These are phyloP conservation scores for Boletellus ananas DNA, from an alignment of 768 basidiomycete species.

Conservation along the genomic window DNA sequence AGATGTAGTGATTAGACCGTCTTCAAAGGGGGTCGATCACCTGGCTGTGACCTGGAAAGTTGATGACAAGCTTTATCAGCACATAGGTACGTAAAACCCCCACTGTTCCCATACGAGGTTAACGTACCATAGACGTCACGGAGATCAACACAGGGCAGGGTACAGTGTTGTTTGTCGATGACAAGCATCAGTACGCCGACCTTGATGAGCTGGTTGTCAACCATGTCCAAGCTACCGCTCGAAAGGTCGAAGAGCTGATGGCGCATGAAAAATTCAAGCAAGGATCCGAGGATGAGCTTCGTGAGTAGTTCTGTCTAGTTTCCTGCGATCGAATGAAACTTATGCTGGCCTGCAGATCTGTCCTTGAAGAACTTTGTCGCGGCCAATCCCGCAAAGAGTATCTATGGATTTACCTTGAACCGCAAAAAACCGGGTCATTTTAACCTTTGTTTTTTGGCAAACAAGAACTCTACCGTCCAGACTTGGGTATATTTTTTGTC, in stretches of 20 bases:
- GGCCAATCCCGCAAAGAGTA: conserved; percentile 90
- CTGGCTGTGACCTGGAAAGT: conserved; percentile 99
- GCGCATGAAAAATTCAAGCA: conserved; percentile 93
- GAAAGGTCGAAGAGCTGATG: conserved; percentile 92
- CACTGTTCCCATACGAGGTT: neutral
- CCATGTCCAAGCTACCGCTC: conserved; percentile 91
- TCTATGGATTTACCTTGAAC: conserved; percentile 94
- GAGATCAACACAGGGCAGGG: conserved; percentile 75
- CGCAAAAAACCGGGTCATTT: conserved; percentile 90
- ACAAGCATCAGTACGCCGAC: conserved; percentile 82
- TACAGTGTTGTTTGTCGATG: conserved; percentile 67
- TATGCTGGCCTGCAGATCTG: conserved; percentile 49
- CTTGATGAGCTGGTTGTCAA: conserved; percentile 96
- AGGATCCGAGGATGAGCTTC: conserved; percentile 82
- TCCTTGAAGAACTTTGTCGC: conserved; percentile 87
- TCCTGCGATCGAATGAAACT: neutral
- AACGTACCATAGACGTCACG: conserved; percentile 59
- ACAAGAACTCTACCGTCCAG: conserved; percentile 84
- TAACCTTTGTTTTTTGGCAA: conserved; percentile 88
- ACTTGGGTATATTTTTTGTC: conserved; percentile 63
- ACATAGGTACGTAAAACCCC: conserved; percentile 65
- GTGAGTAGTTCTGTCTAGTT: conserved; percentile 47
- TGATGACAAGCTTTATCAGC: conserved; percentile 91
- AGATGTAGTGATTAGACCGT: conserved; percentile 94
- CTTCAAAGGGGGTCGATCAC: conserved; percentile 90